These are phyloP conservation scores for Paramecium caudatum DNA, from an alignment of 73 alveolate species.

Conservation along the genomic window DNA sequence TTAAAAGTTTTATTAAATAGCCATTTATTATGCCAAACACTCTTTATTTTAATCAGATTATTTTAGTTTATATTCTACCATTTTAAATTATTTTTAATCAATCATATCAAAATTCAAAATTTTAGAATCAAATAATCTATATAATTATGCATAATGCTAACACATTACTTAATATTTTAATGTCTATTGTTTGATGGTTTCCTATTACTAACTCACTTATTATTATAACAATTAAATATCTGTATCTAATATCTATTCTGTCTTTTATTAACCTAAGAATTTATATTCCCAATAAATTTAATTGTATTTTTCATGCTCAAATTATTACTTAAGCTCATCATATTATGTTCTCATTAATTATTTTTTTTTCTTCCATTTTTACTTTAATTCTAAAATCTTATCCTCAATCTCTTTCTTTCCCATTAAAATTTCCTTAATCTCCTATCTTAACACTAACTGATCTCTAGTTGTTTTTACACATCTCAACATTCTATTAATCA, in stretches of 20 bases:
- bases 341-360: not conserved
- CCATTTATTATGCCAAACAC: not conserved
- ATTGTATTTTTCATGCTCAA: slow-evolving; percentile 2
- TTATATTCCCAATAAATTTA: slow-evolving; percentile 27
- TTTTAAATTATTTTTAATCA: not conserved
- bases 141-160: slow-evolving; percentile 16
- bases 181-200: not conserved
- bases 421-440: not conserved
- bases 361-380: not conserved
- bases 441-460: not conserved
- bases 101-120: not conserved
- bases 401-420: slow-evolving; percentile 7
- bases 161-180: not conserved
- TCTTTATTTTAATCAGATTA: slow-evolving; percentile 5
- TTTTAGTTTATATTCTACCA: not conserved
- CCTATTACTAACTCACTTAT: not conserved
- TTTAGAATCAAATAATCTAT: not conserved
- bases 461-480: not conserved
- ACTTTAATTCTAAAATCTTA: not conserved
- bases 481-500: slow-evolving; percentile 11
- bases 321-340: slow-evolving; percentile 38
- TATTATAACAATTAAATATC: not conserved
- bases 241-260: not conserved
- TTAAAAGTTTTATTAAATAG: not conserved
- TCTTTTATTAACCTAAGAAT: not conserved